A percentile compares a stretch with the other conserved stretches of the same genome.
phyloP scores from a whole-genome alignment of 805 yeast species.

The Ogataea trehaloabstinens region DNA sequence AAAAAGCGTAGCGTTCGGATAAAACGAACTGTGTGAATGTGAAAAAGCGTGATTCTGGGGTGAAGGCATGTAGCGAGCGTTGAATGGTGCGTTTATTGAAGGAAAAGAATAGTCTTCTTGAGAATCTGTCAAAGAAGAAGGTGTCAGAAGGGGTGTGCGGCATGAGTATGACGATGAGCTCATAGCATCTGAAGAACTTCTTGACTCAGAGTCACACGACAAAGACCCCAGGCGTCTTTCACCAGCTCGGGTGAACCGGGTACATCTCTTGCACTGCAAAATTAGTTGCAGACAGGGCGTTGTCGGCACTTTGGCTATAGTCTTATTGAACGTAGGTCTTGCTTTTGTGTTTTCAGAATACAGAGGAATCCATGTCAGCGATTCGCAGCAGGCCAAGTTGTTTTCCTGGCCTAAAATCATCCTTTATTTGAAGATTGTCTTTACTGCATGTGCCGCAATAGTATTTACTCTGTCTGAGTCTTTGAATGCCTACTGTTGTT shows the following conservation, averaged over 20 bases:
- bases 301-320: not conserved
- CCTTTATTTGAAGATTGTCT: no score
- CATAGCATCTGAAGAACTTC: not conserved
- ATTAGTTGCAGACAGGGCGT: slow-evolving; percentile 13
- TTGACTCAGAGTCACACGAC: not conserved
- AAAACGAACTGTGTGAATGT: not conserved
- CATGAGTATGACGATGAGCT: not conserved
- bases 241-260: slow-evolving; percentile 1
- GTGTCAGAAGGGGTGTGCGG: slow-evolving; percentile 1
- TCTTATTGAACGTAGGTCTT: not conserved
- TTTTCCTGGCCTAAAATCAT: not conserved
- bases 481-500: no score
- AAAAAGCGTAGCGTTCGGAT: not conserved
- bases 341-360: no score
- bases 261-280: slow-evolving; percentile 4
- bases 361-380: not conserved
- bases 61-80: not conserved
- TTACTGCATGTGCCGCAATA: no score
- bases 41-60: not conserved
- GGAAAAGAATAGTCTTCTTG: slow-evolving; percentile 3
- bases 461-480: no score
- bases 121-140: not conserved
- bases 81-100: not conserved
- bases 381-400: not conserved
- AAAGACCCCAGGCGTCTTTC: not conserved